Evolutionary conservation across 305 asterid genomes (phyloP).

Genomic region (Solanum hybrid): DNA sequence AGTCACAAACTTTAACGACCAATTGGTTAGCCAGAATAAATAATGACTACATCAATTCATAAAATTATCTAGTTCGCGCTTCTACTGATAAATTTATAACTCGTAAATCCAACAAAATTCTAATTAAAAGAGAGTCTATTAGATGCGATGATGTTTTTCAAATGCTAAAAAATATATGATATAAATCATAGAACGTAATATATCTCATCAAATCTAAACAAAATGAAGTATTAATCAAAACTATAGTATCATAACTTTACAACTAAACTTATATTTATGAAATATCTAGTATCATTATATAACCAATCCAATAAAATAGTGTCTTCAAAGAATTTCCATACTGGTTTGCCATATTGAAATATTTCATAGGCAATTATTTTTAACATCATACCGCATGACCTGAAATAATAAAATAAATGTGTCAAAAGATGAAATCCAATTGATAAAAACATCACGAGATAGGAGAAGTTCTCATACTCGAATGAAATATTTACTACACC

Average conservation of each 20-base stretch:
- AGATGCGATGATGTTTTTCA: background rate
- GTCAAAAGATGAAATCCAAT: background rate
- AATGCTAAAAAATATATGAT: background rate
- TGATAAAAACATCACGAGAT: background rate
- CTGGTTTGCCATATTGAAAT: background rate
- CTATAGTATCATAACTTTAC: background rate
- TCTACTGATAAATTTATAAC: background rate
- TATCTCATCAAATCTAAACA: background rate
- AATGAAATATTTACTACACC: no score
- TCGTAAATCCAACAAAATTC: background rate
- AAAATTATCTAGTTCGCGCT: no score
- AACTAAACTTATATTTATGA: background rate
- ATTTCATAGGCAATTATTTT: background rate
- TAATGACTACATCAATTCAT: no score
- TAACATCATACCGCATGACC: background rate
- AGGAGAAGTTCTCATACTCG: background rate
- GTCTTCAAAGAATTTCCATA: background rate
- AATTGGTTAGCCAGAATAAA: no score
- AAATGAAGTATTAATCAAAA: background rate
- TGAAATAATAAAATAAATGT: no score
- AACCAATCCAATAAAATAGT: no score
- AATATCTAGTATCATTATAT: background rate
- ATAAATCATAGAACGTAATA: background rate
- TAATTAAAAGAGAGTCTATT: background rate
- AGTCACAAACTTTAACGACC: no score